Evolutionary conservation across 306 rosid genomes (phyloP).

Genomic region (Luffa acutangula): DNA sequence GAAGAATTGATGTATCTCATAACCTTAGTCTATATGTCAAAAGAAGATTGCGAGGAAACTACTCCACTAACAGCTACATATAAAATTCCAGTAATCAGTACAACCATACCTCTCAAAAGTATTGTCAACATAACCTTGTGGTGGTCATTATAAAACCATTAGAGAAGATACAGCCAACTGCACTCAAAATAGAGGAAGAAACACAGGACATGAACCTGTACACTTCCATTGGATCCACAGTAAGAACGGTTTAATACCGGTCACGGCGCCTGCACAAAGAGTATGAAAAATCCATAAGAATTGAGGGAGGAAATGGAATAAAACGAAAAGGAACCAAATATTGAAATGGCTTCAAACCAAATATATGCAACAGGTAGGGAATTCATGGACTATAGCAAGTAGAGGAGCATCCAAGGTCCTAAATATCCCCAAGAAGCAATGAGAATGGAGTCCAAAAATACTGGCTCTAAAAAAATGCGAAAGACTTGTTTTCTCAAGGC

Average conservation of each 20-base stretch:
- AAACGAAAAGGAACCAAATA: neutral
- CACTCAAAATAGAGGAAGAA: conserved; percentile 8
- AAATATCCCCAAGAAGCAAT: neutral
- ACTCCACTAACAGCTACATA: conserved; percentile 8
- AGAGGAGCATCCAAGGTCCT: neutral
- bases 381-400: neutral
- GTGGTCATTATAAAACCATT: neutral
- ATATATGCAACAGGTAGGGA: neutral
- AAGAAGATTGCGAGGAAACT: neutral
- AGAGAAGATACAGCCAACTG: conserved; percentile 10
- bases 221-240: conserved; percentile 17
- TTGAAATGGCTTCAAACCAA: neutral
- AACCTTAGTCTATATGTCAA: neutral
- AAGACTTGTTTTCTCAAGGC: neutral
- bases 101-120: conserved; percentile 38
- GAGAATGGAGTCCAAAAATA: neutral
- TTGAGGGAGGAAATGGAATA: neutral
- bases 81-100: conserved; percentile 15
- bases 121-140: conserved; percentile 29
- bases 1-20: neutral
- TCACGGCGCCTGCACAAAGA: conserved; percentile 7
- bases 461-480: neutral
- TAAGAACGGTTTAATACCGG: conserved; percentile 10
- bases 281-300: neutral
- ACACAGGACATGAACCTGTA: conserved; percentile 22